Conservation (phyloP, 257 asterid species). For the Salvia miltiorrhiza region DNA sequence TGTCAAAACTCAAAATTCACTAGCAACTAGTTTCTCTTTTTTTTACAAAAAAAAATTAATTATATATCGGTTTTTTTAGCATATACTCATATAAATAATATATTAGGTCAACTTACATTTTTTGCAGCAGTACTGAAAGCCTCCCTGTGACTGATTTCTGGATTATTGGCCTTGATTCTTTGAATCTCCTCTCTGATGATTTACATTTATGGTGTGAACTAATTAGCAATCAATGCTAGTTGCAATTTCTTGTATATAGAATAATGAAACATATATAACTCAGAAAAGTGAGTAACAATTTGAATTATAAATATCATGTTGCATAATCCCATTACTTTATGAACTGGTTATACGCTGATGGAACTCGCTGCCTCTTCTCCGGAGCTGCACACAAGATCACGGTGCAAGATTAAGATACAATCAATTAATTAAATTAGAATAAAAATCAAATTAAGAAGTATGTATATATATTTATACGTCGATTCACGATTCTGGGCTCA, state of each 20-base stretch:
- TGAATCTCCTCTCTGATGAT: constrained; percentile 78
- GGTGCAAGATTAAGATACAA: no score
- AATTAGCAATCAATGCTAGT: neutral
- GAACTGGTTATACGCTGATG: constrained; percentile 91
- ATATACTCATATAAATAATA: no score
- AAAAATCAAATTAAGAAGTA: neutral
- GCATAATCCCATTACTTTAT: constrained; percentile 46
- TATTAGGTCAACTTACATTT: constrained; percentile 45
- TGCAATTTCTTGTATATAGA: neutral
- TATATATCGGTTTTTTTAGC: neutral
- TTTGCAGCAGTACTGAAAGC: constrained; percentile 95
- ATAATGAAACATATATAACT: neutral
- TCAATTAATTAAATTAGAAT: neutral
- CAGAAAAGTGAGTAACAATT: neutral
- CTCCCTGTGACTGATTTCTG: constrained; percentile 85
- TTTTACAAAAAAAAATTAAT: no score
- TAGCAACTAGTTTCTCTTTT: no score
- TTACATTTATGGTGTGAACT: neutral
- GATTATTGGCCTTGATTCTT: constrained; percentile 82
- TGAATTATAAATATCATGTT: neutral
- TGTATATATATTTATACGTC: constrained; percentile 31
- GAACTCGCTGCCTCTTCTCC: constrained; percentile 91
- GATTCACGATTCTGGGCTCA: constrained; percentile 52
- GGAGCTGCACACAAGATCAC: constrained; percentile 55
- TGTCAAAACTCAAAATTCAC: neutral